Conservation (phyloP, 768 basidiomycete species). For the Russula ochroleuca region DNA sequence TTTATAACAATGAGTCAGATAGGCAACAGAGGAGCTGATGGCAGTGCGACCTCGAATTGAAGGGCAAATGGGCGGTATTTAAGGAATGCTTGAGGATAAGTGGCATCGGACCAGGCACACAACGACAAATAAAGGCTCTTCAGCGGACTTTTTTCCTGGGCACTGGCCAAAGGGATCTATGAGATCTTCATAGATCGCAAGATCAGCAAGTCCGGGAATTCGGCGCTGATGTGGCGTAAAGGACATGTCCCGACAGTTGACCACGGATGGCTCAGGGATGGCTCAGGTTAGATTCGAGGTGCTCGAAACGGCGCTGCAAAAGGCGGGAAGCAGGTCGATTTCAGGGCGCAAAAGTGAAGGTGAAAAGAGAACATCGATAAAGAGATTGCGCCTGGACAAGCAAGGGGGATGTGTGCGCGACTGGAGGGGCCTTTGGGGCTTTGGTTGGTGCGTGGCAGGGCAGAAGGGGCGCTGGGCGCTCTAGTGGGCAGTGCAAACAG, state of each 20-base stretch:
- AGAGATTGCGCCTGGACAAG: slow-evolving; percentile 1
- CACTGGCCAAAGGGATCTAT: slow-evolving; percentile 1
- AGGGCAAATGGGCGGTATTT: not conserved
- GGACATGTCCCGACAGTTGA: not conserved
- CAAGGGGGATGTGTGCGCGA: not conserved
- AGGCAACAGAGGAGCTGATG: slow-evolving; percentile 7
- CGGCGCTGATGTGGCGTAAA: slow-evolving; percentile 14
- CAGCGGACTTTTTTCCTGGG: not conserved
- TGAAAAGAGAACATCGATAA: not conserved
- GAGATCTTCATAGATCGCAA: not conserved
- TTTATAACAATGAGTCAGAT: slow-evolving; percentile 18
- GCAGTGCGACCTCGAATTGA: slow-evolving; percentile 15
- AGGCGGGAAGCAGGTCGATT: not conserved
- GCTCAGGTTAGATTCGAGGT: not conserved
- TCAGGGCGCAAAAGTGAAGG: not conserved
- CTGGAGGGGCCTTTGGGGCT: not conserved
- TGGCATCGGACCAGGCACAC: slow-evolving; percentile 13
- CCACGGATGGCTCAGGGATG: too few relatives aligned
- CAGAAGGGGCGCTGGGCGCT: slow-evolving; percentile 1
- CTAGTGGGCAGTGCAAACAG: slow-evolving; percentile 6
- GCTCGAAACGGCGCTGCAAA: not conserved
- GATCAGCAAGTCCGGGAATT: not conserved
- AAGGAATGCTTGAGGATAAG: slow-evolving; percentile 1
- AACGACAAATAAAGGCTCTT: slow-evolving; percentile 8
- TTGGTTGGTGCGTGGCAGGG: not conserved